Conservation (phyloP, 768 basidiomycete genomes). For the Macrolepiota fuliginosa region DNA sequence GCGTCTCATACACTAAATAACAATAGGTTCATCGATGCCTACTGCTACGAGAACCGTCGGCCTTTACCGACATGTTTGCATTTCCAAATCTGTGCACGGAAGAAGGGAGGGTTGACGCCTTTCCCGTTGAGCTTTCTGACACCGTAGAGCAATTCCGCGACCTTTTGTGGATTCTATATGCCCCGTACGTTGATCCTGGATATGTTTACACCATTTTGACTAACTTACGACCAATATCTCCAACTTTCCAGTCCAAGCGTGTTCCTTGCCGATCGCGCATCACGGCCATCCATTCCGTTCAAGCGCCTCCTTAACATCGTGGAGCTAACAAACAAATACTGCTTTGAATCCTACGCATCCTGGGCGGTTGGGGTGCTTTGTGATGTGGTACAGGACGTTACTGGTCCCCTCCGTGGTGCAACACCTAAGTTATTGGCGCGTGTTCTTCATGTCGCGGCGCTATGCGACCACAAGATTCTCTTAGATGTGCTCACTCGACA, state of each 20-base stretch:
- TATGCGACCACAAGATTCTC: slow-evolving; percentile 45
- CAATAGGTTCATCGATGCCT: slow-evolving; percentile 45
- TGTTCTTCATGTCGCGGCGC: slow-evolving; percentile 49
- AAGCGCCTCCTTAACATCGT: slow-evolving; percentile 47
- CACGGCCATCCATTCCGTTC: slow-evolving; percentile 21
- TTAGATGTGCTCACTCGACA: slow-evolving; percentile 45
- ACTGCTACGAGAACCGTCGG: slow-evolving; percentile 39
- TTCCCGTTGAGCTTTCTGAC: slow-evolving; percentile 38
- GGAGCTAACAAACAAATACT: slow-evolving; percentile 46
- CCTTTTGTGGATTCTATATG: slow-evolving; percentile 48
- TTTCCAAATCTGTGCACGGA: slow-evolving; percentile 25
- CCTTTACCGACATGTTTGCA: slow-evolving; percentile 40
- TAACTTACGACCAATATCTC: background rate
- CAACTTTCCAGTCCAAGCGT: background rate
- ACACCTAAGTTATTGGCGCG: slow-evolving; percentile 37
- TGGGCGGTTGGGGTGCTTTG: slow-evolving; percentile 44
- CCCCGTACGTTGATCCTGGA: slow-evolving; percentile 34
- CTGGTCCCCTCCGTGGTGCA: slow-evolving; percentile 28
- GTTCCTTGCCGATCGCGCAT: slow-evolving; percentile 23
- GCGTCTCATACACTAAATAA: background rate
- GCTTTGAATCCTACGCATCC: slow-evolving; percentile 39
- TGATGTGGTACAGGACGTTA: slow-evolving; percentile 27
- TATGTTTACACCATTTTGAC: background rate
- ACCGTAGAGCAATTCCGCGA: slow-evolving; percentile 44
- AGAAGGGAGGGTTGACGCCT: slow-evolving; percentile 27